Evolutionary conservation across 2,329 filamentous ascomycete genomes (phyloP).

Genomic region (Sphaerulina populicola): DNA sequence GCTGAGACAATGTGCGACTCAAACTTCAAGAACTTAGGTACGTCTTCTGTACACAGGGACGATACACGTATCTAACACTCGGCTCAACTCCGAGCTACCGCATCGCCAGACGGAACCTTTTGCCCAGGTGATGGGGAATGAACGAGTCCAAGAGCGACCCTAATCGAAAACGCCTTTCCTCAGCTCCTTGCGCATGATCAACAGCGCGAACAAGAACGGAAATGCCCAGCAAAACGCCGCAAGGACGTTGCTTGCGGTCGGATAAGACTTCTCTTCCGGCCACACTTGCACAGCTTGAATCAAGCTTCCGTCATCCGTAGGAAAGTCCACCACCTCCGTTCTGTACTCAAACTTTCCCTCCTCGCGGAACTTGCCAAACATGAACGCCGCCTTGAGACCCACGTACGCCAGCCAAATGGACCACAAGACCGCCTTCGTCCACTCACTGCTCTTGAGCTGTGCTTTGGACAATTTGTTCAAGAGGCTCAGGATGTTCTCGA

Average conservation of each 20-base stretch:
- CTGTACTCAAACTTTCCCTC: background rate
- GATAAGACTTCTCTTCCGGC: conserved; percentile 1
- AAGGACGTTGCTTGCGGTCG: background rate
- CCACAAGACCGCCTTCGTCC: conserved; percentile 4
- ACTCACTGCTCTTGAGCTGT: conserved; percentile 1
- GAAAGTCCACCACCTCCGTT: too few species aligned
- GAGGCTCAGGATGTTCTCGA: conserved; percentile 1
- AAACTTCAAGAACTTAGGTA: too few species aligned
- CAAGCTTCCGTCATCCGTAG: too few species aligned
- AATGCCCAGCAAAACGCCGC: background rate
- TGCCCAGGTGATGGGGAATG: too few species aligned
- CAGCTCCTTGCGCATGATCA: conserved; percentile 5
- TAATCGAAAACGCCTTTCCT: conserved; percentile 2
- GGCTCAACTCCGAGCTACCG: background rate
- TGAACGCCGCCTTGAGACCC: background rate
- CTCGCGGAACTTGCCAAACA: background rate
- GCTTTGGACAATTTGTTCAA: conserved; percentile 3
- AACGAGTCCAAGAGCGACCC: background rate
- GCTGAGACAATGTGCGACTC: too few species aligned
- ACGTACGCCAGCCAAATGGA: conserved; percentile 4
- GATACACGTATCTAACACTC: too few species aligned
- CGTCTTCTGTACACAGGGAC: too few species aligned
- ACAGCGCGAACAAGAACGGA: conserved; percentile 4
- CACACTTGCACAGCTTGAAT: background rate
- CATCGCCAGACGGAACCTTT: background rate